These are phyloP conservation scores for Eucalyptus pauciflora DNA, from an alignment of 345 rosid genomes.

Conservation along the genomic window DNA sequence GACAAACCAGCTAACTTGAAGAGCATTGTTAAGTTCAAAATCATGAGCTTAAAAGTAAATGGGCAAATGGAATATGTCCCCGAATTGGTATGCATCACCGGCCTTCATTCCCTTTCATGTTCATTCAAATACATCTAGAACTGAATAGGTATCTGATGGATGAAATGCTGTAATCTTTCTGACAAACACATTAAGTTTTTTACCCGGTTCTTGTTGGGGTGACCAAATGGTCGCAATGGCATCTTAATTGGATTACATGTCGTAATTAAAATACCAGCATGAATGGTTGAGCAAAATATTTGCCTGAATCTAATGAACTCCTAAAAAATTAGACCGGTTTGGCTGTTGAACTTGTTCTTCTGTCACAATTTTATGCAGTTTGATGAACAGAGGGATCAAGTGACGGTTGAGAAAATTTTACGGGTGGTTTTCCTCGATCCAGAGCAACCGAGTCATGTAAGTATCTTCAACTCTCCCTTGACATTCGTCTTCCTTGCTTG, in stretches of 20 bases:
- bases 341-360: not conserved
- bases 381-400: constrained; percentile 67
- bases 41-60: constrained; percentile 65
- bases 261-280: not conserved
- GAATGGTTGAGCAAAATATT: not conserved
- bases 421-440: constrained; percentile 65
- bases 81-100: constrained; percentile 42
- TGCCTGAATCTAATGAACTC: not conserved
- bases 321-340: not conserved
- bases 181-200: not conserved
- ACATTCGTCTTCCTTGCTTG: not conserved
- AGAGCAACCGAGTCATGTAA: constrained; percentile 35
- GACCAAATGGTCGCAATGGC: not conserved
- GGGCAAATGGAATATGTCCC: constrained; percentile 57
- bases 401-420: constrained; percentile 49
- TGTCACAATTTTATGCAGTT: constrained; percentile 27
- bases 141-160: not conserved
- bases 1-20: constrained; percentile 51
- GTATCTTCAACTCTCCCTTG: not conserved
- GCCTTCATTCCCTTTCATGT: not conserved
- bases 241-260: not conserved
- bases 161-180: not conserved
- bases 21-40: constrained; percentile 62
- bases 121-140: not conserved
- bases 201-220: not conserved